Percentiles rank a stretch among this genome's conserved stretches.
Evolutionary conservation across 139 green algal genomes (phyloP).

Genomic region (Tetraselmis chui): DNA sequence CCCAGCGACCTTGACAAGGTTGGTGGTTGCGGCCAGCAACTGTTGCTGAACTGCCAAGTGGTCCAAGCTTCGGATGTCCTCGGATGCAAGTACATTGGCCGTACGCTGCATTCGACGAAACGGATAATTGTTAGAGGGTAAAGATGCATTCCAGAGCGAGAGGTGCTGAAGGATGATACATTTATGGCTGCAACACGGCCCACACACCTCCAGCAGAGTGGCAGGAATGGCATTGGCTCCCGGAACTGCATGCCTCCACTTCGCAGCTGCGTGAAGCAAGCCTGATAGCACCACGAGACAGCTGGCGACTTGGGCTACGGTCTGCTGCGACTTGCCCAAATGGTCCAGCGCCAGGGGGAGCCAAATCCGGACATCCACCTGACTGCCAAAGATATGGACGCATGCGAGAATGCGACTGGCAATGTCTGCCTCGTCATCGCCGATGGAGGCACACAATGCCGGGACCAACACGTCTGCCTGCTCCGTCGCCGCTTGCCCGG

Average conservation of each 20-base stretch:
- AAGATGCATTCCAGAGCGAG: too few relatives aligned
- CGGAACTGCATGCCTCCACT: constrained; percentile 11
- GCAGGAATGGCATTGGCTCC: too few relatives aligned
- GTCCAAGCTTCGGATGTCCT: constrained; percentile 20
- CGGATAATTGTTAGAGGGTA: too few relatives aligned
- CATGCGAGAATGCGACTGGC: constrained; percentile 24
- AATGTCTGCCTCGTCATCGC: constrained; percentile 50
- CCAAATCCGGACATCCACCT: constrained; percentile 37
- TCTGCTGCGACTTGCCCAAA: constrained; percentile 7
- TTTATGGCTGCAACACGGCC: too few relatives aligned
- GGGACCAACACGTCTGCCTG: constrained; percentile 41
- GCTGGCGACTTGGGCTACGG: constrained; percentile 34
- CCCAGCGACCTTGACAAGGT: constrained; percentile 32
- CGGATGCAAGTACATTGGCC: too few relatives aligned
- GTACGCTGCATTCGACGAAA: too few relatives aligned
- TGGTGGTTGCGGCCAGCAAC: constrained; percentile 38
- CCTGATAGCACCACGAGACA: constrained; percentile 57
- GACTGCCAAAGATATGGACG: constrained; percentile 43
- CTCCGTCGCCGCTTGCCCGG: constrained; percentile 21
- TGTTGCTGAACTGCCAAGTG: constrained; percentile 37
- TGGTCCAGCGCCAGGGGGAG: constrained; percentile 49
- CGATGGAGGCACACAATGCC: constrained; percentile 29
- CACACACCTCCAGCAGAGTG: too few relatives aligned
- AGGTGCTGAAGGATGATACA: too few relatives aligned
- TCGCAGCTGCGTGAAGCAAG: constrained; percentile 42